Base-by-base conservation (phyloP, 805 yeast genomes). In the Teunomyces aglyptinius region DNA sequence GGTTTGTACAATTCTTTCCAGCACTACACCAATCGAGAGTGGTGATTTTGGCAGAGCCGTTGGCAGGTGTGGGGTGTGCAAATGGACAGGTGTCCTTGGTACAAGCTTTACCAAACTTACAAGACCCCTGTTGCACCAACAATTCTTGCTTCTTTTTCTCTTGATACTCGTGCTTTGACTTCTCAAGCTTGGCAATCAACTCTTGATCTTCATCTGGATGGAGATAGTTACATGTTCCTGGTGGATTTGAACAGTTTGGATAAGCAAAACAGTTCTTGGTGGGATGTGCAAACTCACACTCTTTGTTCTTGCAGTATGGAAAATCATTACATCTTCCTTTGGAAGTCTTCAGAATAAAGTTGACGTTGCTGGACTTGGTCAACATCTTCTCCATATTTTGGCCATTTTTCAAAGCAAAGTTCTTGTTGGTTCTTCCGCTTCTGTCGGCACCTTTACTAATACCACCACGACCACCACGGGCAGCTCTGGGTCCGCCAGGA, bases 61-160 rank as follows among this genome's bases (percentile, higher is more conserved):
- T 88, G 13, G 89, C 86, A 1, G 95, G 94, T 0, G 96, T 88
- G 38, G 97, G 96, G 61, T 90, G 97, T 20, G 90, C 96, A 70
- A 84, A 89, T 24, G 90, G 89, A 71, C 97, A 90, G 51, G 80
- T 68, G 50, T 82, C 89, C 58, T 86, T 87, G 19, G 87, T 73
- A 67, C 97, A 90, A 33, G 80, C 64, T 19, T 76, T 72, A 41
- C 92, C 94, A 65, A 80, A 90, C 61, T 86, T 86, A 71, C 97
- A 90, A 31, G 85, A 59, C 2, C 79, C 77, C 54, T 58, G 65
- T 40, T 58, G 63, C 40, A 59, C 68, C 54, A 49, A 68, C 59
- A 55, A 65, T 46, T 49, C 64, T 35, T 54, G 48, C 35, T 57
- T 59, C 54, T 66, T 73, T 53, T 75, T 73, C 51, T 76, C 77